Percentiles rank a stretch among this genome's conserved stretches.
Evolutionary conservation across 306 rosid species (phyloP).

Genomic region (Spatholobus suberectus): DNA sequence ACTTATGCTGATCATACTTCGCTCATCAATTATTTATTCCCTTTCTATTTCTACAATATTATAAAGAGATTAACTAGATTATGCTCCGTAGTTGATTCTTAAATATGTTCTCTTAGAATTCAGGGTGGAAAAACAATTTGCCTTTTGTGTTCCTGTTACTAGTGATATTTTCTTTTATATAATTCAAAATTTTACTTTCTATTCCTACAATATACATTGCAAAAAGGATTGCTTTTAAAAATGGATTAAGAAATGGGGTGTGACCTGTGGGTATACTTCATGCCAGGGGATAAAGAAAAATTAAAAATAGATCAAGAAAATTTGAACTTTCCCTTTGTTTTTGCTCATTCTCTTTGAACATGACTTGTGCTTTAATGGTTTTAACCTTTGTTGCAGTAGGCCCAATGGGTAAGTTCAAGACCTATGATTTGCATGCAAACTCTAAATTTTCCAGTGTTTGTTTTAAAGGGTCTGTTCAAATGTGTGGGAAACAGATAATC

Average conservation of each 20-base stretch:
- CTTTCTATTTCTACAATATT: slow-evolving; percentile 16
- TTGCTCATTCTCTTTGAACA: slow-evolving; percentile 20
- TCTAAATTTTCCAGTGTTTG: neutral
- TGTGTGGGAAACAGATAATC: slow-evolving; percentile 25
- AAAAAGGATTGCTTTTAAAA: slow-evolving; percentile 6
- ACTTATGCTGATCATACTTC: neutral
- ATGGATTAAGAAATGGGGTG: too few species aligned
- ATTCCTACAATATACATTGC: neutral
- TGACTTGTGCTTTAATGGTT: neutral
- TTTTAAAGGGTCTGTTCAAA: slow-evolving; percentile 18
- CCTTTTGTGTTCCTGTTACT: slow-evolving; percentile 22
- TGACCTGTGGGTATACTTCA: neutral
- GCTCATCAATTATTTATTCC: neutral
- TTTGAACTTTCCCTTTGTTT: slow-evolving; percentile 5
- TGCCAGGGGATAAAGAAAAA: neutral
- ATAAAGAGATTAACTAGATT: neutral
- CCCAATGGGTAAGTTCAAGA: neutral
- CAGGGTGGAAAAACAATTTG: slow-evolving; percentile 20
- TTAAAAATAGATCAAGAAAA: neutral
- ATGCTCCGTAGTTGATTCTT: neutral
- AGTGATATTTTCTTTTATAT: slow-evolving; percentile 9
- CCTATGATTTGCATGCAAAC: slow-evolving; percentile 22
- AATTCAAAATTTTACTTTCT: neutral
- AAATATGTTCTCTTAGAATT: neutral
- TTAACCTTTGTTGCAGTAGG: slow-evolving; percentile 1